Evolutionary conservation across 1,139 yeast species (phyloP).

Genomic region (Neolecta irregularis): DNA sequence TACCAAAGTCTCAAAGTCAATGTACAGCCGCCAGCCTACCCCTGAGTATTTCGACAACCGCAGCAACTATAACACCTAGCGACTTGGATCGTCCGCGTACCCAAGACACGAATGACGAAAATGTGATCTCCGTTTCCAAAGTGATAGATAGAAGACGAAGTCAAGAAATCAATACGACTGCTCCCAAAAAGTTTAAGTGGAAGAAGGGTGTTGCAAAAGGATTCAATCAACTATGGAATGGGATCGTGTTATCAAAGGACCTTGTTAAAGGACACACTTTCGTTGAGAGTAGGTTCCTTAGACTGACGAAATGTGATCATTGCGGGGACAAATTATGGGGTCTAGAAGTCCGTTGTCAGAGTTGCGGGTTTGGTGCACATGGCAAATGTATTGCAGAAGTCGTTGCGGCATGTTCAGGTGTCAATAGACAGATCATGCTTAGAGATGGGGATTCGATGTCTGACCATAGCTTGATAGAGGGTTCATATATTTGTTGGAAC

Average conservation of each 20-base stretch:
- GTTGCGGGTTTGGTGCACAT: slow-evolving; percentile 8
- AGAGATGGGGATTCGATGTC: neutral
- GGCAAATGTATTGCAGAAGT: slow-evolving; percentile 6
- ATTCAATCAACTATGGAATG: slow-evolving; percentile 12
- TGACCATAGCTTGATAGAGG: neutral
- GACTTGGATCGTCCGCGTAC: no score
- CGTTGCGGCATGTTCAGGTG: neutral
- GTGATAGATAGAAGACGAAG: no score
- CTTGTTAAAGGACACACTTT: slow-evolving; percentile 19
- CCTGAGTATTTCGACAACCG: no score
- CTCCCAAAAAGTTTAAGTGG: slow-evolving; percentile 13
- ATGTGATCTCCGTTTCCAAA: no score
- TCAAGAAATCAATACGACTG: no score
- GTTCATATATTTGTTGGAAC: slow-evolving; percentile 5
- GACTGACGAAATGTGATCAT: slow-evolving; percentile 7
- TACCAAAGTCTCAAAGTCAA: no score
- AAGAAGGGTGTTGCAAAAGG: slow-evolving; percentile 5
- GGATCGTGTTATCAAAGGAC: slow-evolving; percentile 25
- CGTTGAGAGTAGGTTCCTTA: slow-evolving; percentile 2
- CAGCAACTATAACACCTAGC: no score
- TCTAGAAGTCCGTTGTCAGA: slow-evolving; percentile 7
- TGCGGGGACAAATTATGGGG: slow-evolving; percentile 10
- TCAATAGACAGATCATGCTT: neutral
- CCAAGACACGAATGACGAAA: no score
- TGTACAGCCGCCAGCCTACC: no score